These are phyloP conservation scores for Trichosporon coremiiforme DNA, from an alignment of 1,284 basidiomycete species.

Conservation along the genomic window DNA sequence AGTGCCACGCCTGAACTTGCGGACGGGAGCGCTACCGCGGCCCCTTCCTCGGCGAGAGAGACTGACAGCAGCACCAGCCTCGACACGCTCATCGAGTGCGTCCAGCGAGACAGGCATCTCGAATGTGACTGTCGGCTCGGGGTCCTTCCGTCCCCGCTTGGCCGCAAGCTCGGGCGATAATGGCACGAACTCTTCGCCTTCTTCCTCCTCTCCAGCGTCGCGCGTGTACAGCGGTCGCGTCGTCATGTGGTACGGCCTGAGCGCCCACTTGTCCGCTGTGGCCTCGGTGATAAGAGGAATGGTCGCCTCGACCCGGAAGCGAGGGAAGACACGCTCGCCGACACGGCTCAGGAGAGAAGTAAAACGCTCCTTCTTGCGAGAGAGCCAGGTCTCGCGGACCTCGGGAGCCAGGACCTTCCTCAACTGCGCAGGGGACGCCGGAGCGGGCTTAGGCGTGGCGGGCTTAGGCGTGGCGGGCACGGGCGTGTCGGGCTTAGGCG, in stretches of 20 bases:
- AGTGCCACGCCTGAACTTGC: constrained; percentile 28
- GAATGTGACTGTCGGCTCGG: constrained; percentile 44
- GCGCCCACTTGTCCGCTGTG: constrained; percentile 45
- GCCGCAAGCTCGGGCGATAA: constrained; percentile 9
- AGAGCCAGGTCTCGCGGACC: constrained; percentile 30
- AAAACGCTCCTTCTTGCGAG: constrained; percentile 37
- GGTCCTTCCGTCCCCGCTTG: constrained; percentile 22
- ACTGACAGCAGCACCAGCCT: constrained; percentile 37
- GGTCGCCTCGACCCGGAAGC: constrained; percentile 34
- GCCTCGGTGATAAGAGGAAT: constrained; percentile 39
- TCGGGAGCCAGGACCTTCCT: constrained; percentile 19
- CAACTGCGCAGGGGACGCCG: not conserved
- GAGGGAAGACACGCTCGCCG: constrained; percentile 37
- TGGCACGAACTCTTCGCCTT: constrained; percentile 18
- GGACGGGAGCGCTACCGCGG: constrained; percentile 25
- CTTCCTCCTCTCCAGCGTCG: constrained; percentile 28
- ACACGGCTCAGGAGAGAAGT: constrained; percentile 35
- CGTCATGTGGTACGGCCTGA: constrained; percentile 46
- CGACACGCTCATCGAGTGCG: constrained; percentile 49
- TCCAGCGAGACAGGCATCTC: constrained; percentile 53
- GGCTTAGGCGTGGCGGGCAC: not conserved
- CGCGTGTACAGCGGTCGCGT: constrained; percentile 46
- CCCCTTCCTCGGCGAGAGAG: constrained; percentile 4
- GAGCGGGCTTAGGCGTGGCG: not conserved
- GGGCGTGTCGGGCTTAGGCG: not conserved